Percentiles rank a stretch among this genome's conserved stretches.
These are phyloP conservation scores for Smittium mucronatum DNA, from an alignment of 371 early-diverging fungal genomes.

Conservation along the genomic window DNA sequence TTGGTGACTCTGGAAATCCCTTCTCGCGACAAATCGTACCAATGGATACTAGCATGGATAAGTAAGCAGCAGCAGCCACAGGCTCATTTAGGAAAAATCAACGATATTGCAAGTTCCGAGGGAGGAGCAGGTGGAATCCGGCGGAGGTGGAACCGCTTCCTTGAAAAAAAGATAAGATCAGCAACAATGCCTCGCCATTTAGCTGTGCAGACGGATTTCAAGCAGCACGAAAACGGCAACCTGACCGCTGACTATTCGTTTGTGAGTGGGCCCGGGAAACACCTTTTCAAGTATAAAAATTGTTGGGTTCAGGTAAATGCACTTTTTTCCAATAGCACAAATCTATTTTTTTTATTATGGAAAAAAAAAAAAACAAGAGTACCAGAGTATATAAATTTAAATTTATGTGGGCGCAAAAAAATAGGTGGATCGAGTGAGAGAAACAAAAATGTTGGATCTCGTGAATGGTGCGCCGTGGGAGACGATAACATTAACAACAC, in stretches of 20 bases:
- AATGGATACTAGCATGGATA: constrained; percentile 90
- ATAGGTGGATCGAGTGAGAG: constrained; percentile 62
- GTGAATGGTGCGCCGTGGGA: constrained; percentile 86
- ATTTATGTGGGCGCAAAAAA: no score
- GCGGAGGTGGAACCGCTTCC: constrained; percentile 17
- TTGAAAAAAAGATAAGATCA: constrained; percentile 21
- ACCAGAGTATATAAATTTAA: no score
- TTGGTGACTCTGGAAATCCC: constrained; percentile 90
- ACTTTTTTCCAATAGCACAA: no score
- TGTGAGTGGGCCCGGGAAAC: constrained; percentile 87
- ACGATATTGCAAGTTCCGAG: background rate
- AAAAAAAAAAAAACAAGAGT: no score
- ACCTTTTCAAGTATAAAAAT: constrained; percentile 65
- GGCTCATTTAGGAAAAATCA: background rate
- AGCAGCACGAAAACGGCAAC: constrained; percentile 83
- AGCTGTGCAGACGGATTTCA: constrained; percentile 75
- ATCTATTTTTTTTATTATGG: no score
- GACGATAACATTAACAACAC: constrained; percentile 83
- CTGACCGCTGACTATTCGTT: constrained; percentile 67
- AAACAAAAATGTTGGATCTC: constrained; percentile 72
- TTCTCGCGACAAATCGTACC: constrained; percentile 79
- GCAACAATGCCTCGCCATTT: constrained; percentile 51
- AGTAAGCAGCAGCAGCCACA: constrained; percentile 15
- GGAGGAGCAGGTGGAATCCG: background rate
- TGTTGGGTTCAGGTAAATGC: constrained; percentile 63